Conservation (phyloP, 2,329 filamentous ascomycete species). For the Exophiala xenobiotica region DNA sequence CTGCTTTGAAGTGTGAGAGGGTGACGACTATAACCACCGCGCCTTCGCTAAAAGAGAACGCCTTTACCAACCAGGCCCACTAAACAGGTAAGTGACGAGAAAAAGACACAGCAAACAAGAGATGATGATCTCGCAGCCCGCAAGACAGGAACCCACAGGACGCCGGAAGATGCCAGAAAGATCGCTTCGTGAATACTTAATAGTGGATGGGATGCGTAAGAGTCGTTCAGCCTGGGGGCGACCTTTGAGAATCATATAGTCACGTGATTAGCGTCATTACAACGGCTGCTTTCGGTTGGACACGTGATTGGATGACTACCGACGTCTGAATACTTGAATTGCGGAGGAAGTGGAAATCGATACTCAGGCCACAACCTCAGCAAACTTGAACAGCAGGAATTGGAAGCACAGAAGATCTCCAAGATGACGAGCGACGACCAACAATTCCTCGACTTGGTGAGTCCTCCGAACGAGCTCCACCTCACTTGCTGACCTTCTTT, state of each 20-base stretch:
- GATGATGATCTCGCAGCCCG: background rate
- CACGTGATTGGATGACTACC: too few species aligned
- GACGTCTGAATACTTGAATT: too few species aligned
- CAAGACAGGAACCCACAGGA: constrained; percentile 2
- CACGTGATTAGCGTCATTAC: constrained; percentile 19
- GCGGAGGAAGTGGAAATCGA: background rate
- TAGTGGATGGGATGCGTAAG: constrained; percentile 21
- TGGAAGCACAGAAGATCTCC: constrained; percentile 15
- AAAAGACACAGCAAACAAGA: background rate
- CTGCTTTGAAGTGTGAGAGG: too few species aligned
- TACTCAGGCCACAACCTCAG: background rate
- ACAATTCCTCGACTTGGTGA: constrained; percentile 72
- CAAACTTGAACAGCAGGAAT: background rate
- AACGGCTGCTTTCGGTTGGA: too few species aligned
- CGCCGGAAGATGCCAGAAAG: constrained; percentile 19
- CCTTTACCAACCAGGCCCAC: too few species aligned
- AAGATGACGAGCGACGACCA: constrained; percentile 78
- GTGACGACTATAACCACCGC: too few species aligned
- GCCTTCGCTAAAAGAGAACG: too few species aligned
- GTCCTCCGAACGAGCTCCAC: constrained; percentile 3
- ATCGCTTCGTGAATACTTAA: too few species aligned
- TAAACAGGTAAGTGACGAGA: too few species aligned
- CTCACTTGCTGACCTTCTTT: constrained; percentile 10
- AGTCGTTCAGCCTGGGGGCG: constrained; percentile 24
- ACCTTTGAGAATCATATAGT: background rate